Evolutionary conservation across 805 yeast species (phyloP).

Genomic region (Lachancea cidri): DNA sequence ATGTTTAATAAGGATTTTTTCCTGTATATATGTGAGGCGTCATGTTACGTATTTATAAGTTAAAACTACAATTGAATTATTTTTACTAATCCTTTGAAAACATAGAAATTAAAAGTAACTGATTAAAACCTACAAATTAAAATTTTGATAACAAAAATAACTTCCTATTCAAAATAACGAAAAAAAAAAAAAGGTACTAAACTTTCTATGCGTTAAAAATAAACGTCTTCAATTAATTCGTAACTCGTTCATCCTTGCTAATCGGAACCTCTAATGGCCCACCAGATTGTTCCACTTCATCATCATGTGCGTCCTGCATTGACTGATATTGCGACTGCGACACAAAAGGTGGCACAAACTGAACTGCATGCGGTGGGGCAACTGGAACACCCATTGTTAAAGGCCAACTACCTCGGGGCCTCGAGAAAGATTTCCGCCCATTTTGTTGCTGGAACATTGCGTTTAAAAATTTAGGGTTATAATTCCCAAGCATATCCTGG

Average conservation of each 20-base stretch:
- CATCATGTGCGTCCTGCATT: background rate
- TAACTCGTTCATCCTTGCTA: background rate
- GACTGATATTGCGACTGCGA: background rate
- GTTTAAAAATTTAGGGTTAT: constrained; percentile 24
- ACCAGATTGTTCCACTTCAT: background rate
- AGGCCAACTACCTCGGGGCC: constrained; percentile 12
- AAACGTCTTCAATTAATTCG: background rate
- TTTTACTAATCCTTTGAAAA: too few species aligned
- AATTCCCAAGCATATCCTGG: constrained; percentile 10
- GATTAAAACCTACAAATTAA: background rate
- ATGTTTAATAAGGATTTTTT: background rate
- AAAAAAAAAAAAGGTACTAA: background rate
- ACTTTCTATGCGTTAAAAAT: background rate
- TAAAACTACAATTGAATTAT: too few species aligned
- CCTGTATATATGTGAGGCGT: background rate
- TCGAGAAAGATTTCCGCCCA: constrained; percentile 3
- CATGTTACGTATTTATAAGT: background rate
- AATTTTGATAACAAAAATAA: too few species aligned
- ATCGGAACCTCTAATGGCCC: background rate
- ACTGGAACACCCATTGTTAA: constrained; percentile 7
- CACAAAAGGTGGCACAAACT: background rate
- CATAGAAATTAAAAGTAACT: background rate
- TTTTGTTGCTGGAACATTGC: constrained; percentile 23
- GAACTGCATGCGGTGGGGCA: constrained; percentile 3
- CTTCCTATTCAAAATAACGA: background rate